Evolutionary conservation across 1,284 basidiomycete genomes (phyloP), one percentile per base, ranked within the genome.

Genomic region (Tylopilus orsonianus): DNA sequence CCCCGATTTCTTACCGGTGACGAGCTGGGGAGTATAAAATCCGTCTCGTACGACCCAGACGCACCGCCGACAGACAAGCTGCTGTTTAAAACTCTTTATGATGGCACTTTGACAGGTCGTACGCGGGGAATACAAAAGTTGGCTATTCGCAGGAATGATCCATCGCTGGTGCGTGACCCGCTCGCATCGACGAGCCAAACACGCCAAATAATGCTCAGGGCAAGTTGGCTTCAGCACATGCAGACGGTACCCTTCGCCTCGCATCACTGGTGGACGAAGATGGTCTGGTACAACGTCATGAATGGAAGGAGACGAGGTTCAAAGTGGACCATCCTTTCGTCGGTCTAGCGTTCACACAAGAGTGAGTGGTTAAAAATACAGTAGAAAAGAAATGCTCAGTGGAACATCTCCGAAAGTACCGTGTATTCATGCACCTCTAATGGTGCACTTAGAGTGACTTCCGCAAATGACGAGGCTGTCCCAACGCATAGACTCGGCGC

Each of bases 401-500:
- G 39, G 24, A 35, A 32, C 39, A 18, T 49, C 1, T 12, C 32
- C 6, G 19, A 41, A 54, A 66, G 67, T 13, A 19, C 52, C 12
- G 66, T 79, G 14, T 83, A 78, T 53, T 79, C 86, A 6, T 90
- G 87, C 62, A 85, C 85, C 2, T 81, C 85, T 3, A 84, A 83
- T 49, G 88, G 88, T 23, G 83, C 82, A 43, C 71, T 90, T 22
- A 78, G 82, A 44, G 63, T 72, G 44, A 79, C 74, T 3, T 55
- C 62, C 30, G 56, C 71, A 26, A 55, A 54, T 22, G 63, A 69
- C 34, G 67, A 65, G 32, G 59, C 44, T 19, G 56, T 61, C 19
- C 49, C 24, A 37, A 61, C 42, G 46, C 68, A 52, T 49, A 64
- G 26, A 29, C 60, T 70, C 22, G 63, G 68, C 19, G 66, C 70